Evolutionary conservation across 2,329 filamentous ascomycete genomes (phyloP), one percentile per base, ranked within the genome.

Genomic region (Blastomyces percursus): DNA sequence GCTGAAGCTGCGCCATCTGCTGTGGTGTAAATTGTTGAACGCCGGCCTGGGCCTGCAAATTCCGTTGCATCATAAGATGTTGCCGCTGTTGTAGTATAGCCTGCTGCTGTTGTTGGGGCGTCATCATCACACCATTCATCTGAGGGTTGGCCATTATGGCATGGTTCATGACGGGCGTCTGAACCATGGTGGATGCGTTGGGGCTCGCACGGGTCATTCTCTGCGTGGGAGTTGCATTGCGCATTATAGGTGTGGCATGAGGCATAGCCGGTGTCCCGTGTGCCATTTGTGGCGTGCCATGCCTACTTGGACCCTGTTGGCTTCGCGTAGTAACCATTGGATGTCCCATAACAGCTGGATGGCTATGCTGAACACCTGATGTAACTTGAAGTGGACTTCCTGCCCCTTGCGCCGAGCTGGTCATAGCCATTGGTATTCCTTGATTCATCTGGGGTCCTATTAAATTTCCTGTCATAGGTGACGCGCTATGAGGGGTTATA

Each of bases 251-350:
- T 3, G 78, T 80, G 27, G 77, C 75, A 63, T 80, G 77, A 24
- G 74, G 74, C 71, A 78, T 75, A 27, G 75, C 75, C 11, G 78
- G 77, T 2, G 78, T 80, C 50, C 76, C 75, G 58, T 79, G 76
- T 8, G 74, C 71, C 71, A 80, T 77, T 64, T 79, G 77, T 4
- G 78, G 78, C 21, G 78, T 80, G 12, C 78, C 77, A 63, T 80
- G 74, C 61, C 77, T 75, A 64, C 78, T 80, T 24, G 73, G 75
- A 38, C 76, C 77, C 71, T 79, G 77, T 59, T 78, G 76, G 63
- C 77, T 79, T 60, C 75, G 71, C 14, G 73, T 76, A 50, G 76
- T 69, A 21, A 72, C 75, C 78, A 80, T 80, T 8, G 75, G 73
- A 64, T 77, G 75, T 64, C 73, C 71, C 71, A 78, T 77, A 19